Evolutionary conservation across 768 basidiomycete genomes (phyloP), one percentile per base, ranked within the genome.

Genomic region (Multifurca ochricompacta): DNA sequence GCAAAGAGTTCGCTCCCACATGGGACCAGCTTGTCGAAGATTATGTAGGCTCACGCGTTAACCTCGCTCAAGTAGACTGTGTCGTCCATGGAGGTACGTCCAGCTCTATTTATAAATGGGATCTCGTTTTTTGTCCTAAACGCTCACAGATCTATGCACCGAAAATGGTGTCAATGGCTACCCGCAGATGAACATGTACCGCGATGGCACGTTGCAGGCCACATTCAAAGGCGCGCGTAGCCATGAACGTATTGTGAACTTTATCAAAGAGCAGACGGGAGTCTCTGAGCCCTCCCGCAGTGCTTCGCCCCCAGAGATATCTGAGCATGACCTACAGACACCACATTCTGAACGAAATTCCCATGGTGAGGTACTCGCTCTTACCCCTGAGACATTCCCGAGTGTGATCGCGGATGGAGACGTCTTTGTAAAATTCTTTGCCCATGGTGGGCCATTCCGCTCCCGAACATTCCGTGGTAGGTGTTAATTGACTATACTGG

Each of bases 31-130:
- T 95, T 6, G 81, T 79, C 6, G 68, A 71, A 14, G 73, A 81
- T 30, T 74, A 73, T 27, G 71, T 75, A 69, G 72, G 63, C 56
- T 77, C 74, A 54, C 65, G 59, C 34, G 68, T 94, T 7, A 76
- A 77, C 41, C 73, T 94, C 49, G 91, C 85, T 0, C 90, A 92
- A 63, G 83, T 93, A 16, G 81, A 92, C 64, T 93, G 91, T 59
- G 74, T 82, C 2, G 75, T 83, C 8, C 71, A 86, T 63, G 89
- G 87, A 64, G 90, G 90, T 82, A 59, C 58, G 87, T 72, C 23
- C 21, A 14, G 9, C 51, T 21, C 31, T 6, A n/a, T 25, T 40
- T 41, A 6, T 27, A 18, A 10, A 27, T 18, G 0, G 14, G 13
- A 1, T 32, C 25, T 23, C 16, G 4, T 11, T 11, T 23, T 10